Evolutionary conservation across 2,329 filamentous ascomycete species (phyloP), one percentile per base, ranked within the genome.

Genomic region (Apiospora aurea): DNA sequence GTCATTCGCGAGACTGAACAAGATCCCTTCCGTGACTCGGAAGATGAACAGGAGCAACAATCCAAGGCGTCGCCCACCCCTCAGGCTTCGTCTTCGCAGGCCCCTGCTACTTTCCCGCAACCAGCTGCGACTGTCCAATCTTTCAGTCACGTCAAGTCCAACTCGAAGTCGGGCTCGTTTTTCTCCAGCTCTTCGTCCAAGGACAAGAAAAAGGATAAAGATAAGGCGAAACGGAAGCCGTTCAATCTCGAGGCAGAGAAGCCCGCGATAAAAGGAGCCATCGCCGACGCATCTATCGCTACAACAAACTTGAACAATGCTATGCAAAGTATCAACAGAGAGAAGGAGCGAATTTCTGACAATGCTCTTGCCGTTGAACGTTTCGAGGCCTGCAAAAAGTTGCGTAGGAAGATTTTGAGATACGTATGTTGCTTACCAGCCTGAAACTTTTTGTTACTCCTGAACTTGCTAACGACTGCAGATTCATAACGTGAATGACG

Each of bases 231-330:
- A 79, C 82, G 85, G 57, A 89, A 88, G 78, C 85, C 89, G 0
- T 98, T 98, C 85, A 94, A 93, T 79, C 86, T 98, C 0, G 94
- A 97, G 76, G 92, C 90, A 51, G 96, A 98, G 81, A 96, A 96
- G 81, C 93, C 93, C 0, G 88, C 93, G 73, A 95, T 99, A 85
- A 92, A 97, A 75, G 90, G 92, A 74, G 90, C 92, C n/a, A 95
- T 99, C 74, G 96, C 96, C 3, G 94, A 96, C 67, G 91, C 95
- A 0, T 95, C 94, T 0, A 93, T 98, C 51, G 94, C 95, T 4
- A 92, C 94, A n/a, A 98, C 94, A 0, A 97, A 97, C 79, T 86
- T 99, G 51, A 87, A 92, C 79, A 98, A 99, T 79, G 90, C 92
- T 0, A 86, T 99, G 49, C 95, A 96, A 80, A 91, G 93, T 70